Evolutionary conservation across 805 yeast species (phyloP), one percentile per base, ranked within the genome.

Genomic region (Debaryomyces hansenii): DNA sequence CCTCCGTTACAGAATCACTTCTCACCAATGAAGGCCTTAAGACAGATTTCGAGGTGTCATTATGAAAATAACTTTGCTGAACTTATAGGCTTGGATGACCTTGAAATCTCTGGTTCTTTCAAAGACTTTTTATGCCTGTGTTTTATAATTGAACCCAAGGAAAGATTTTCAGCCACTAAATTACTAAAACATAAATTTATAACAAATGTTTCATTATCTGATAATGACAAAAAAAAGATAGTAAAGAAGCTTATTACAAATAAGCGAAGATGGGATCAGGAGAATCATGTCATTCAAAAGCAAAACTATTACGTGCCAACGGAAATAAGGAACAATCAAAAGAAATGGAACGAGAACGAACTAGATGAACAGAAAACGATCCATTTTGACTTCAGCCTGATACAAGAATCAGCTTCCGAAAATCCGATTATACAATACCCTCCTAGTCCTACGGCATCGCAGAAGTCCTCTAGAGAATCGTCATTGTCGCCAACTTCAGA

Each of bases 1-100:
- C 94, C 95, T 0, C 94, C 95, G 8, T 60, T 83, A 29, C 77
- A 72, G 48, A 63, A 53, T 27, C 60, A 58, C 12, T 64, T 53
- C 48, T 57, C 74, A 1, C 77, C 78, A 4, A 72, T 73, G 78
- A 69, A 66, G 51, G 78, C 78, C 8, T 58, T 73, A n/a, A 50
- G 74, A 42, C 60, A 60, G 37, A 70, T 73, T 15, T 66, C 73
- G 6, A 51, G 57, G 35, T 70, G 74, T 43, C 48, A 50, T 11
- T 52, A 52, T 4, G 60, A 63, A 39, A 45, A 48, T 4, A 76
- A 72, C 45, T 72, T 72, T 42, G 33, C 54, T 9, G 52, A 56
- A 1, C 46, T 72, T n/a, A 58, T 66, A 31, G 64, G 59, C 3
- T 52, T 69, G 29, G 44, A 44, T 14, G 55, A 52, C 4, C 37